phyloP scores from a whole-genome alignment of 805 yeast genomes.

The Candida vartiovaarae region DNA sequence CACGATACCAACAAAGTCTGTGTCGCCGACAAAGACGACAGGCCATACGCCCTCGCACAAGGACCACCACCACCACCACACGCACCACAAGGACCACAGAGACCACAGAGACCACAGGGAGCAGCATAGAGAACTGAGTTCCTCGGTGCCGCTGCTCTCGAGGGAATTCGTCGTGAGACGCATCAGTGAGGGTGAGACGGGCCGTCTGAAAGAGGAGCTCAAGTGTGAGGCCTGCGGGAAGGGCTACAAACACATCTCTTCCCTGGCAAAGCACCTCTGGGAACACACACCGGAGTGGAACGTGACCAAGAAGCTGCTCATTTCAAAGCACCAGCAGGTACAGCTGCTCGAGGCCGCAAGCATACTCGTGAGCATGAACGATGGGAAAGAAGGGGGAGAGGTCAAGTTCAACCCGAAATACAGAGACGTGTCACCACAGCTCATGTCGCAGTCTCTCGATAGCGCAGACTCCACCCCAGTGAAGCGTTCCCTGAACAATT shows the following conservation, averaged over 20 bases:
- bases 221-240: conserved; percentile 90
- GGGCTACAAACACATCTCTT: conserved; percentile 82
- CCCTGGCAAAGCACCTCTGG: conserved; percentile 87
- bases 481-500: conserved; percentile 2
- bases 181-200: conserved; percentile 81
- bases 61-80: conserved; percentile 4
- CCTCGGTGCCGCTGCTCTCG: conserved; percentile 37
- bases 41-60: conserved; percentile 5
- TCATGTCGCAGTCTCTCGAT: not conserved
- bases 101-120: not conserved
- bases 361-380: conserved; percentile 20
- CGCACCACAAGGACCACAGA: not conserved
- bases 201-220: conserved; percentile 74
- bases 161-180: conserved; percentile 75
- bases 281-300: conserved; percentile 95
- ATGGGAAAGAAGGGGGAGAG: conserved; percentile 6
- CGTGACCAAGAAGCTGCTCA: conserved; percentile 70
- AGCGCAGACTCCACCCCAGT: conserved; percentile 1
- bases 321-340: conserved; percentile 32
- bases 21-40: not conserved
- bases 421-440: conserved; percentile 1
- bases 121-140: conserved; percentile 9
- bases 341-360: conserved; percentile 23
- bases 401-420: conserved; percentile 11
- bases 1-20: conserved; percentile 24